These are phyloP conservation scores for Phallus indusiatus DNA, from an alignment of 768 basidiomycete genomes.

Conservation along the genomic window DNA sequence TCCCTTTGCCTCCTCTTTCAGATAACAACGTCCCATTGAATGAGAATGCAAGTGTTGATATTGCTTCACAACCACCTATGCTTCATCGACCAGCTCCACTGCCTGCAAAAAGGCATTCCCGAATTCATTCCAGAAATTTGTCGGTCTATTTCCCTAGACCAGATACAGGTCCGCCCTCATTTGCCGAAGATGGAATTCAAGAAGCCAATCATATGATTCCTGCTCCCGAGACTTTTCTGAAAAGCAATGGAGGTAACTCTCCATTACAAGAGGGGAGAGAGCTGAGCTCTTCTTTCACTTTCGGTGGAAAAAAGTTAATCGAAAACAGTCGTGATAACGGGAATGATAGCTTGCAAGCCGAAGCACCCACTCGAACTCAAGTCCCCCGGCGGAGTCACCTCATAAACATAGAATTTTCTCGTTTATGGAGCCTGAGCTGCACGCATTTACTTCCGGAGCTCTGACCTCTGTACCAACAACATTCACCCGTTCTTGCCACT, in stretches of 20 bases:
- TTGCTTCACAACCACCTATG: neutral
- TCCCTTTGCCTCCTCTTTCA: conserved; percentile 18
- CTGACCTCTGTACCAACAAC: conserved; percentile 16
- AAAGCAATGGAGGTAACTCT: conserved; percentile 9
- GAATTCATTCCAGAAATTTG: conserved; percentile 84
- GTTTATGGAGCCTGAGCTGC: conserved; percentile 71
- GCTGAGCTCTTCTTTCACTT: conserved; percentile 52
- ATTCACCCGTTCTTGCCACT: conserved; percentile 37
- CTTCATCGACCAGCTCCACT: neutral
- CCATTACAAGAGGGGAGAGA: conserved; percentile 22
- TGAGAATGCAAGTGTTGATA: neutral
- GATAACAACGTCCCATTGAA: neutral
- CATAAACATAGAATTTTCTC: conserved; percentile 97
- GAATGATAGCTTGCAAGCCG: conserved; percentile 17
- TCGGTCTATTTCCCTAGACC: conserved; percentile 88
- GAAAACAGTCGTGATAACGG: conserved; percentile 18
- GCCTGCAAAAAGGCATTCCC: conserved; percentile 38
- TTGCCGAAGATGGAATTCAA: conserved; percentile 58
- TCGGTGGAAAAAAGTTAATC: conserved; percentile 44
- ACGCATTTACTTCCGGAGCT: neutral
- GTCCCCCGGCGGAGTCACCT: conserved; percentile 58
- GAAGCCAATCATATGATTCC: conserved; percentile 29
- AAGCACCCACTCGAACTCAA: conserved; percentile 14
- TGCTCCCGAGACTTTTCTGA: conserved; percentile 29
- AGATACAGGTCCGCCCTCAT: conserved; percentile 47